Evolutionary conservation across 1,139 yeast genomes (phyloP).

Genomic region (Nakaseomyces nivariensis): DNA sequence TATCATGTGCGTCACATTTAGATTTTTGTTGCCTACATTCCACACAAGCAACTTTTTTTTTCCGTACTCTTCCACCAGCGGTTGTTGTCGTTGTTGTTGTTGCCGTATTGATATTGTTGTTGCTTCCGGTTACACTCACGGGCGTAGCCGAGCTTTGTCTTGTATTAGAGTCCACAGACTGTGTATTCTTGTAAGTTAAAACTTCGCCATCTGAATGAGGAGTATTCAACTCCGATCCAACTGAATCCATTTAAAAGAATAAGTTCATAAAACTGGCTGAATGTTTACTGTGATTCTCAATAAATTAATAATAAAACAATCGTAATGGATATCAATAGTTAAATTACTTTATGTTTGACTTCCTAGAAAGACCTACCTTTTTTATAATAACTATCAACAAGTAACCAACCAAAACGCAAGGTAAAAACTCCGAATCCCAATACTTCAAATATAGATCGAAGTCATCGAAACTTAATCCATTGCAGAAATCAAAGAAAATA

Average conservation of each 20-base stretch:
- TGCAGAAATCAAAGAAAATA: too few relatives aligned
- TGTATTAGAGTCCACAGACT: not conserved
- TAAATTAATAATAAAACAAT: too few relatives aligned
- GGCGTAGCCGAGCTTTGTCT: not conserved
- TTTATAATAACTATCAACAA: too few relatives aligned
- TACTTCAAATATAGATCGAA: too few relatives aligned
- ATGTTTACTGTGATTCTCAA: too few relatives aligned
- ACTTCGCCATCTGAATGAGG: not conserved
- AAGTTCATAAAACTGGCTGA: not conserved
- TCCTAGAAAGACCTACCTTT: too few relatives aligned
- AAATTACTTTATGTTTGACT: too few relatives aligned
- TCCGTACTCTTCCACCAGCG: conserved; percentile 4
- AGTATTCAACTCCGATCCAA: not conserved
- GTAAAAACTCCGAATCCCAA: too few relatives aligned
- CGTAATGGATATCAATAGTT: too few relatives aligned
- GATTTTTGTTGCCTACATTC: conserved; percentile 94
- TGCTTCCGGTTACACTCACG: not conserved
- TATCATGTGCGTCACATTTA: conserved; percentile 76
- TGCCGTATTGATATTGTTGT: not conserved
- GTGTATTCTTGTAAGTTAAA: not conserved
- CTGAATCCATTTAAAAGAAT: not conserved
- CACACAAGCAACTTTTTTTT: conserved; percentile 71
- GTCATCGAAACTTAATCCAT: too few relatives aligned
- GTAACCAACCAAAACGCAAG: too few relatives aligned
- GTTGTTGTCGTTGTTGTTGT: not conserved